Base-by-base conservation (phyloP, 1,284 basidiomycete genomes). In the Bondarzewia mesenterica region DNA sequence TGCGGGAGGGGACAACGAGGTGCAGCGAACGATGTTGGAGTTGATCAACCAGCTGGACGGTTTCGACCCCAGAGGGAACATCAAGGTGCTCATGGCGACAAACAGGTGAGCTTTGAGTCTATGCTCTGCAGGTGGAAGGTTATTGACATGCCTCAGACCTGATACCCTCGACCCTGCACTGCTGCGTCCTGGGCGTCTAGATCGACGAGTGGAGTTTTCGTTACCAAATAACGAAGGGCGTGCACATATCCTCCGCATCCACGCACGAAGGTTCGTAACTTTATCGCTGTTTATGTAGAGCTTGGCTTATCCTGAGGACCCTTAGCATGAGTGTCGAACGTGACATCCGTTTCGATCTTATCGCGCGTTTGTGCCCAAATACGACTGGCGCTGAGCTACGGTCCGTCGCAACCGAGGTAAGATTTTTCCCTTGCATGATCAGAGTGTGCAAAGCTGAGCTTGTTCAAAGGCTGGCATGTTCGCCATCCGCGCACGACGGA, bases 1-100 rank as follows among this genome's bases (percentile, higher is more conserved):
- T 48, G 95, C 94, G 26, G 96, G 96, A 47, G 96, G 96, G 42
- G 96, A 99, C 61, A 99, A 99, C 61, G 96, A 99, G 63, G 96
- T 99, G 35, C 96, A 99, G 69, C 74, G 96, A 63, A 99, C 95
- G n/a, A 99, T 99, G 95, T 74, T 99, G 70, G 96, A 99, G 70
- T 72, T 99, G 58, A 99, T 99, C 65, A 99, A 98, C 67, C 96
- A 99, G 68, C 72, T 99, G 57, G 95, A 99, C 62, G 96, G 96
- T 42, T 99, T 99, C 69, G 96, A 99, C 66, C 89, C 95, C 1
- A 73, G 96, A 71, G 96, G 96, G 16, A 99, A 99, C 65, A 99
- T 99, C 72, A 99, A 99, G 70, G 95, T 99, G 36, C 77, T 99
- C 48, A 99, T 99, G 96, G 96, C 96, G 29, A 99, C 96, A 8